Evolutionary conservation across 257 asterid species (phyloP).

Genomic region (Capsicum baccatum): DNA sequence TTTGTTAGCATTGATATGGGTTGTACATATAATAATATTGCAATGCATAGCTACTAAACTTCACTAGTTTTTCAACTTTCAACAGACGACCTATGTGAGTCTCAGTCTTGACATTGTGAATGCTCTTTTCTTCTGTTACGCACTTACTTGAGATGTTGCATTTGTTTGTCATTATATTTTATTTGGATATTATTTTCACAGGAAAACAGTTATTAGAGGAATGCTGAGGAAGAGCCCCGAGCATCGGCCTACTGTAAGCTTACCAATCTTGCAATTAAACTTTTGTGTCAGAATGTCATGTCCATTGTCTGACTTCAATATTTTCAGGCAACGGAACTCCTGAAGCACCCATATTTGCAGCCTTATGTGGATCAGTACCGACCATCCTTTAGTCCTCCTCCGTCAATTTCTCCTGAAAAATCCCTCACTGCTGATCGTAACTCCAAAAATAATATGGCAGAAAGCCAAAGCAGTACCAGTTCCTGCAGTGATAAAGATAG

Average conservation of each 20-base stretch:
- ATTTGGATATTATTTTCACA: constrained; percentile 37
- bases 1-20: neutral
- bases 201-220: constrained; percentile 89
- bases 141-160: neutral
- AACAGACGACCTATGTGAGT: neutral
- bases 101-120: constrained; percentile 5
- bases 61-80: neutral
- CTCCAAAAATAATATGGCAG: constrained; percentile 66
- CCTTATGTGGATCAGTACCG: constrained; percentile 80
- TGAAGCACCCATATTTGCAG: constrained; percentile 88
- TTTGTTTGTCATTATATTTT: constrained; percentile 5
- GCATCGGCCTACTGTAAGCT: constrained; percentile 89
- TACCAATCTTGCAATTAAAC: constrained; percentile 25
- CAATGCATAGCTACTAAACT: neutral
- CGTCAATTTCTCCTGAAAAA: constrained; percentile 50
- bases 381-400: constrained; percentile 49
- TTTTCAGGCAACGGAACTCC: constrained; percentile 84
- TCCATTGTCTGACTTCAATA: constrained; percentile 25
- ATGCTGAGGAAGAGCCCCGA: constrained; percentile 99
- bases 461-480: constrained; percentile 92
- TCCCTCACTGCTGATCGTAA: constrained; percentile 46
- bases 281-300: neutral
- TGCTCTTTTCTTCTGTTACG: neutral
- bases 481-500: constrained; percentile 92
- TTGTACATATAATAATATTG: neutral